Base-by-base conservation (phyloP, 139 green algal species). In the Tetradesmus obliquus region DNA sequence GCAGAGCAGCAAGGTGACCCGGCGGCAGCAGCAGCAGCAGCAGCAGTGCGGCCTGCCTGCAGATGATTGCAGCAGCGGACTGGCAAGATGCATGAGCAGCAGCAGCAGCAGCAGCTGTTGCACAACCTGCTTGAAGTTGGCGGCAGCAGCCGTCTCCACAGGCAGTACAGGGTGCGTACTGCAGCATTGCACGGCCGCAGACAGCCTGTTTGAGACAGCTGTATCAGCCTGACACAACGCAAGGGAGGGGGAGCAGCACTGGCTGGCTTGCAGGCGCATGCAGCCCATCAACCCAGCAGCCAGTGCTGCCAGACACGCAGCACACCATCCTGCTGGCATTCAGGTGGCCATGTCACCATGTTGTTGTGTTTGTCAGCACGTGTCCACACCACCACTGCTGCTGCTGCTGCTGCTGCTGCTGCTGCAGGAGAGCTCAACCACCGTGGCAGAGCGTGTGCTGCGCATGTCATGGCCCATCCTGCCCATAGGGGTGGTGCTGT, bases 401-500 rank as follows among this genome's bases (percentile, higher is more conserved):
- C 24, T 45, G 54, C n/a, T 82, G n/a, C 58, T 72, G 15, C 24
- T 57, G 15, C 32, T 81, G 60, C 58, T 80, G 60, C 58, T 82
- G 10, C 20, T 90, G 74, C 66, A 82, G 45, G 45, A 69, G 12
- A 66, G 85, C 32, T 54, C 17, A 8, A n/a, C 8, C 24, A 86
- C 2, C 19, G 69, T 91, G 19, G 72, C 83, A 13, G 84, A 94
- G 22, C 82, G 91, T n/a, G 92, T 96, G 72, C 82, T 95, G 55
- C 82, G 88, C 3, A 83, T 95, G 13, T 92, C 92, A 22, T 93
- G 86, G 54, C 89, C 97, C 5, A 85, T 93, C 24, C 10, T 97
- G n/a, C 95, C 95, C 8, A 13, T 93, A 3, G 96, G 96, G 6
- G 19, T 79, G 3, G 17, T 95, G 8, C 88, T 97, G 3, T 92